Base-by-base conservation (phyloP, 331 rosid genomes). In the Malus hybrid region DNA sequence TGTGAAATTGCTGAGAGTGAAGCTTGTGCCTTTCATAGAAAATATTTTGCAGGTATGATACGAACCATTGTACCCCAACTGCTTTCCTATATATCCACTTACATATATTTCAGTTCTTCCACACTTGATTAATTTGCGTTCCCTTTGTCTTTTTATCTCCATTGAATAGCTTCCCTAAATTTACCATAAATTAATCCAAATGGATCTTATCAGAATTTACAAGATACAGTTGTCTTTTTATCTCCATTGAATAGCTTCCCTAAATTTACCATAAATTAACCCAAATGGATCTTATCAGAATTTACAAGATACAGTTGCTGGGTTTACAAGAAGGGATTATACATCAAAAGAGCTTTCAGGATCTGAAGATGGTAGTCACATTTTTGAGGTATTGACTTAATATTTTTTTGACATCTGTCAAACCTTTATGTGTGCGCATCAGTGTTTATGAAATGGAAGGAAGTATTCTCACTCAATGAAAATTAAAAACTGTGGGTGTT, bases 321-420 rank as follows among this genome's bases (percentile, higher is more conserved):
- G 82, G 61, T 90, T 90, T 79, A 92, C 97, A 67, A 82, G 82
- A 67, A 82, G 79, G 87, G 83, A 84, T 80, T 84, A 77, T 82
- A 66, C 90, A 53, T 50, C 81, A 26, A 90, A 89, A 77, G 93
- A 81, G 82, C 82, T 82, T 62, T 83, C 86, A 5, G 93, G 88
- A 57, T 85, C 92, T 71, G 99, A 94, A 85, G 99, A 94, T 84
- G 97, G 99, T 48, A 87, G 96, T 82, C 97, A 94, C 84, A 90
- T 92, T 80, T 94, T 92, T 84, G 97, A 92, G 99, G 99, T 94
- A 84, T 57, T 69, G 39, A 16, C 53, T 30, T 70, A 26, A 1
- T 68, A 24, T 22, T 14, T 8, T 39, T 28, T 5, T 15, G 58
- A 26, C 24, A 60, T 77, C 11, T 39, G 13, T 60, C 32, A 68